Base-by-base conservation (phyloP, 345 rosid species). In the Eucalyptus paniculata region DNA sequence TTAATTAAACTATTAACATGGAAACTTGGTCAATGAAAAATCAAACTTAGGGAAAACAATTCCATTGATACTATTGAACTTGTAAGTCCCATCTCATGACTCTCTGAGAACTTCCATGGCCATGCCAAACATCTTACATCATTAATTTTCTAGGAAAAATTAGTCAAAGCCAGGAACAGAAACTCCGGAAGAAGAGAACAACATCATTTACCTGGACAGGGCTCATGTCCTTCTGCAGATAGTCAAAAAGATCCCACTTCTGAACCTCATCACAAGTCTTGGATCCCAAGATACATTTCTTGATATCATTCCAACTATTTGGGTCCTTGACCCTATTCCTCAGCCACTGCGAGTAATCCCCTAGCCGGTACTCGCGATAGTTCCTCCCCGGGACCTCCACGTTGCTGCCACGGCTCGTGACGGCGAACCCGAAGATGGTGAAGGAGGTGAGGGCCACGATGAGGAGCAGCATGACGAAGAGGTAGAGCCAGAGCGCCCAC, bases 401-500 rank as follows among this genome's bases (percentile, higher is more conserved):
- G 32, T 97, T 98, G 23, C 99, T 96, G 42, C 99, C 99, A 30
- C 88, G 96, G 90, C 93, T 93, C 2, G 99, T 97, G 13, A 98
- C 99, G 42, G 94, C 93, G 49, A 98, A 94, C 8, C 99, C 99
- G 51, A 98, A 96, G 30, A 97, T 77, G 12, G 99, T 97, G 86
- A 98, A 87, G 21, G 93, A 97, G 93, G 96, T 90, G 13, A 98
- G 92, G 49, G 97, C 80, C 14, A 91, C 94, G 69, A 98, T 95
- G 34, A 96, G 90, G 89, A 94, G 87, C 88, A 98, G 50, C 99
- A 98, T 96, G 89, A 97, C 95, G 69, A 96, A 92, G 80, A 97
- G 91, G 89, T 98, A 98, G 6, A 98, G 92, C 99, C 99, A 96
- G 21, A 98, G 99, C 17, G 96, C 96, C 98, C 99, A 98, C 40